Evolutionary conservation across 176 grass and related monocot species (phyloP).

Genomic region (Oryza rufipogon): DNA sequence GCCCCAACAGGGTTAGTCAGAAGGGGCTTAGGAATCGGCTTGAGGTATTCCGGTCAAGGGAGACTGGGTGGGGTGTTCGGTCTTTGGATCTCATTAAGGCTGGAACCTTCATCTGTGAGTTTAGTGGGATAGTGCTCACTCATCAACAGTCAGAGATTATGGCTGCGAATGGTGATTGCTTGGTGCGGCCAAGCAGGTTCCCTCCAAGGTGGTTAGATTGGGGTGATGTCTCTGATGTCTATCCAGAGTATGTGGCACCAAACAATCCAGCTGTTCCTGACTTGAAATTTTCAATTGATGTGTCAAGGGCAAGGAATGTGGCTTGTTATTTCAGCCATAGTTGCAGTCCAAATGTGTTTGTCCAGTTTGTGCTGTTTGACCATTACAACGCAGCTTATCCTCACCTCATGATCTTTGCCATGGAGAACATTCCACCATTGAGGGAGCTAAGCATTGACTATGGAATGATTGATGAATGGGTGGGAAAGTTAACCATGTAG

Average conservation of each 20-base stretch:
- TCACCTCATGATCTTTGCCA: conserved; percentile 93
- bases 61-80: conserved; percentile 94
- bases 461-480: conserved; percentile 82
- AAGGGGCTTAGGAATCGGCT: conserved; percentile 72
- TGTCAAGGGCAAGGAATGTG: conserved; percentile 91
- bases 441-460: conserved; percentile 99
- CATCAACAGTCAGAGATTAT: conserved; percentile 75
- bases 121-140: conserved; percentile 87
- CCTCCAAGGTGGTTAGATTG: conserved; percentile 90
- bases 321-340: conserved; percentile 99
- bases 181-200: conserved; percentile 82
- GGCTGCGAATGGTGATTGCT: conserved; percentile 63
- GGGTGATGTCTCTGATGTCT: conserved; percentile 95
- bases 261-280: conserved; percentile 57
- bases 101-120: conserved; percentile 87
- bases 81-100: conserved; percentile 96
- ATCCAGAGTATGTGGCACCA: conserved; percentile 66
- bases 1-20: conserved; percentile 92
- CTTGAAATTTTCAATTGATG: conserved; percentile 84
- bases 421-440: conserved; percentile 96
- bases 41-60: conserved; percentile 91
- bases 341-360: conserved; percentile 92
- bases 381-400: conserved; percentile 84
- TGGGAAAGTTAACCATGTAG: conserved; percentile 80
- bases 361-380: conserved; percentile 90